Conservation (phyloP, 352 stramenopile genomes). For the Phytopythium helicoides region DNA sequence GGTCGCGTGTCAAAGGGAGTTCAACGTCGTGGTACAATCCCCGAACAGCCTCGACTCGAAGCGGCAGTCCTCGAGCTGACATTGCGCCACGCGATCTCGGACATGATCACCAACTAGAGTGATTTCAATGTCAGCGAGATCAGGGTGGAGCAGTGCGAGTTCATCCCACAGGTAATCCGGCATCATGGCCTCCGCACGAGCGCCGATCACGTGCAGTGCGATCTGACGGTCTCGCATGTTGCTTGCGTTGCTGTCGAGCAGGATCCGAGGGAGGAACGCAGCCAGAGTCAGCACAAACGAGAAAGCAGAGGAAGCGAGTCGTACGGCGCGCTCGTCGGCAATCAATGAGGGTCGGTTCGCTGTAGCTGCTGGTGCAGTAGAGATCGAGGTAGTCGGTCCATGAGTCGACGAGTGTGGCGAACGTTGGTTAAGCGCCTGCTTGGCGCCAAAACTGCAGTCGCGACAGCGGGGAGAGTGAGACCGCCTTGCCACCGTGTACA, state of each 20-base stretch:
- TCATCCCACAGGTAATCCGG: constrained; percentile 69
- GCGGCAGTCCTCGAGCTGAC: constrained; percentile 1
- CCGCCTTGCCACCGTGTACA: not conserved
- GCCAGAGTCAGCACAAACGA: constrained; percentile 68
- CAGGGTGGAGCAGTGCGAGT: constrained; percentile 37
- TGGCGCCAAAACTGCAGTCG: constrained; percentile 24
- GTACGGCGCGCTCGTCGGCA: constrained; percentile 25
- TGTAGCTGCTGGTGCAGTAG: constrained; percentile 14
- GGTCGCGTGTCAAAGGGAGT: constrained; percentile 13
- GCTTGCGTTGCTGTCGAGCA: not conserved
- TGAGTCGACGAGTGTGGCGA: constrained; percentile 5
- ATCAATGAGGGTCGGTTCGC: constrained; percentile 24
- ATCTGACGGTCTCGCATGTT: constrained; percentile 9
- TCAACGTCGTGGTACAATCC: constrained; percentile 54
- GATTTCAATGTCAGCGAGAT: constrained; percentile 28
- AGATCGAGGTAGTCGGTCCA: constrained; percentile 51
- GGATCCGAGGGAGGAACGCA: constrained; percentile 29
- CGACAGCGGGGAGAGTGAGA: not conserved
- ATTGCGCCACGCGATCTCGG: constrained; percentile 25
- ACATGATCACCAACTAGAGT: constrained; percentile 71
- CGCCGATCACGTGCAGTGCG: constrained; percentile 57
- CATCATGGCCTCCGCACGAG: constrained; percentile 74
- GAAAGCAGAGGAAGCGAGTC: constrained; percentile 65
- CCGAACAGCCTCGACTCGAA: constrained; percentile 41
- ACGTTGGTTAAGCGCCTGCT: constrained; percentile 8